Conservation (phyloP, 352 stramenopile species). For the Phytophthora citrophthora region DNA sequence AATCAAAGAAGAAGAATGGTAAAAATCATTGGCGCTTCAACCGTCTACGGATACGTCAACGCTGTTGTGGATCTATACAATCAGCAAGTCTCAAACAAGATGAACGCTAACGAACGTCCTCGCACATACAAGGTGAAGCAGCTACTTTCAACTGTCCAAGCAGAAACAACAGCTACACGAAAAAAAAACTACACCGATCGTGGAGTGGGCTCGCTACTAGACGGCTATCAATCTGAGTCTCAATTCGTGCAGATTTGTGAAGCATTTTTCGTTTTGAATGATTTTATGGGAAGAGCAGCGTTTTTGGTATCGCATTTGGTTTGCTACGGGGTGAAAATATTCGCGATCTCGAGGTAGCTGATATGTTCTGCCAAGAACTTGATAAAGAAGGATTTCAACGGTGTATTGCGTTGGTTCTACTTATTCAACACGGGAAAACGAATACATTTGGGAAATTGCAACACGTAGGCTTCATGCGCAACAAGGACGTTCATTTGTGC, state of each 20-base stretch:
- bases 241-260: not conserved
- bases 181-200: too few species aligned
- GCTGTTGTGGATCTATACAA: too few species aligned
- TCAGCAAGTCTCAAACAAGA: too few species aligned
- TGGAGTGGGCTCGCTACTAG: too few species aligned
- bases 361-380: constrained; percentile 2
- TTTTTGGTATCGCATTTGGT: constrained; percentile 7
- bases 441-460: constrained; percentile 3
- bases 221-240: too few species aligned
- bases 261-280: not conserved
- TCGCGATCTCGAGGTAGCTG: constrained; percentile 6
- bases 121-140: too few species aligned
- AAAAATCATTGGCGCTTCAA: too few species aligned
- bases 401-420: constrained; percentile 7
- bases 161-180: too few species aligned
- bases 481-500: not conserved
- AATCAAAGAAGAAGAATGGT: too few species aligned
- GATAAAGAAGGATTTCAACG: not conserved
- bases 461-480: not conserved
- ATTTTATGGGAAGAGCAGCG: not conserved
- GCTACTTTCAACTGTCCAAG: too few species aligned
- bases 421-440: constrained; percentile 13
- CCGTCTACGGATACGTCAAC: too few species aligned
- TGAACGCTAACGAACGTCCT: too few species aligned
- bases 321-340: constrained; percentile 17